Percentiles rank a stretch among this genome's conserved stretches.
Conservation (phyloP, 306 rosid species). For the Mimosa bimucronata region DNA sequence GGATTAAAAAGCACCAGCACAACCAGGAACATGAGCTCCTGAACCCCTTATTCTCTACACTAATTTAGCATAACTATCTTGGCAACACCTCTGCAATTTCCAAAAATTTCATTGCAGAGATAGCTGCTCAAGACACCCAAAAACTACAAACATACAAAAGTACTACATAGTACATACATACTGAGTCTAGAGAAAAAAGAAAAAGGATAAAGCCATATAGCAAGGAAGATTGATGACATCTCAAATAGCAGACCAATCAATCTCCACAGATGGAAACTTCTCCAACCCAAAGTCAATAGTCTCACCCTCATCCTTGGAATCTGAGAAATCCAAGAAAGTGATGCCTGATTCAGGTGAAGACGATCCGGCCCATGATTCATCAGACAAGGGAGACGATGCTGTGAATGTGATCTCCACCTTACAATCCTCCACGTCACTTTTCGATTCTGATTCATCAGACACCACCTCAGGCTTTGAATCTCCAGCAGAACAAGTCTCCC, state of each 20-base stretch:
- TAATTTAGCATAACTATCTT: constrained; percentile 31
- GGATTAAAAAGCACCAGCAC: constrained; percentile 63
- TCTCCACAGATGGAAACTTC: constrained; percentile 87
- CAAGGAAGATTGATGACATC: constrained; percentile 4
- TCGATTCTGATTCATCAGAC: constrained; percentile 9
- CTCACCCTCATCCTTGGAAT: constrained; percentile 46
- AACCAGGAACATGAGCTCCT: constrained; percentile 38
- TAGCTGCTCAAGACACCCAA: constrained; percentile 42
- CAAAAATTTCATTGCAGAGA: constrained; percentile 84
- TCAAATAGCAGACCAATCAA: constrained; percentile 85
- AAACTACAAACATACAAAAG: constrained; percentile 17
- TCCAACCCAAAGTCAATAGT: constrained; percentile 58
- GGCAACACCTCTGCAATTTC: constrained; percentile 67
- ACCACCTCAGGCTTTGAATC: constrained; percentile 46
- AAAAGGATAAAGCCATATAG: not conserved
- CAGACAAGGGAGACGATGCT: constrained; percentile 43
- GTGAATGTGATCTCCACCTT: constrained; percentile 46
- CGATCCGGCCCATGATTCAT: constrained; percentile 51
- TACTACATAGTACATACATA: not conserved
- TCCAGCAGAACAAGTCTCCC: constrained; percentile 38
- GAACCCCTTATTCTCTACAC: constrained; percentile 23
- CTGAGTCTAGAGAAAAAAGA: not conserved
- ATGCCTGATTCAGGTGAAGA: constrained; percentile 73
- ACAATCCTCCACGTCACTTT: constrained; percentile 29
- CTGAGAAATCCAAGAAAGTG: constrained; percentile 60